phyloP scores from a whole-genome alignment of 345 rosid genomes.

The Murraya koenigii region DNA sequence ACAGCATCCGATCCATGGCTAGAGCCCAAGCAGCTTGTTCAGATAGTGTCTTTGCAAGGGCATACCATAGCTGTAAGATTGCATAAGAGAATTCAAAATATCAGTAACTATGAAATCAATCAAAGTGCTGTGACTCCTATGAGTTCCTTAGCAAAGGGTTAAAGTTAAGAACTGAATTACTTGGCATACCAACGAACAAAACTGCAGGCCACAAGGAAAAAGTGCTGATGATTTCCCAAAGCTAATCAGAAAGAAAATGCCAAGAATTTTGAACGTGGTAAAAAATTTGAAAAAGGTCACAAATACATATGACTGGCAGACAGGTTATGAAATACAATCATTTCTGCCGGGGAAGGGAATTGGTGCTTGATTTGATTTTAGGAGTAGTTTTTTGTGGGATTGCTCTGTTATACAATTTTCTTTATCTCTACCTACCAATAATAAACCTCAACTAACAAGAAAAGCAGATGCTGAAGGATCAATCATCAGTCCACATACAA shows the following conservation, averaged over 20 bases:
- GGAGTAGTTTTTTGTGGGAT: neutral
- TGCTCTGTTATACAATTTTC: neutral
- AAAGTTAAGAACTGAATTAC: neutral
- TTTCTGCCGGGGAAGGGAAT: neutral
- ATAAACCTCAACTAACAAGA: neutral
- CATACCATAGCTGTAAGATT: constrained; percentile 66
- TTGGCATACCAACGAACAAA: neutral
- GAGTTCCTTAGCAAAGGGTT: neutral
- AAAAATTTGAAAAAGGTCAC: neutral
- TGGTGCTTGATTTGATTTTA: neutral
- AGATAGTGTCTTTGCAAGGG: constrained; percentile 68
- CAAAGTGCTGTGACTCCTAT: neutral
- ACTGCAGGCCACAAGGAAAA: neutral
- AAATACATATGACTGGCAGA: neutral
- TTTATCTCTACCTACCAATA: too few relatives aligned
- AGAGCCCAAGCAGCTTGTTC: constrained; percentile 95
- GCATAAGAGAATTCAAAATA: neutral
- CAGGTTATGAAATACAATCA: neutral
- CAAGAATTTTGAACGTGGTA: neutral
- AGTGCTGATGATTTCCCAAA: neutral
- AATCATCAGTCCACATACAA: neutral
- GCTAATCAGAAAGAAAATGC: neutral
- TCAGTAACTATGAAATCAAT: neutral
- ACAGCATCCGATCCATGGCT: constrained; percentile 77
- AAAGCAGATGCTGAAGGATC: neutral